Base-by-base conservation (phyloP, 768 basidiomycete genomes). In the Tephrocybe sp. region DNA sequence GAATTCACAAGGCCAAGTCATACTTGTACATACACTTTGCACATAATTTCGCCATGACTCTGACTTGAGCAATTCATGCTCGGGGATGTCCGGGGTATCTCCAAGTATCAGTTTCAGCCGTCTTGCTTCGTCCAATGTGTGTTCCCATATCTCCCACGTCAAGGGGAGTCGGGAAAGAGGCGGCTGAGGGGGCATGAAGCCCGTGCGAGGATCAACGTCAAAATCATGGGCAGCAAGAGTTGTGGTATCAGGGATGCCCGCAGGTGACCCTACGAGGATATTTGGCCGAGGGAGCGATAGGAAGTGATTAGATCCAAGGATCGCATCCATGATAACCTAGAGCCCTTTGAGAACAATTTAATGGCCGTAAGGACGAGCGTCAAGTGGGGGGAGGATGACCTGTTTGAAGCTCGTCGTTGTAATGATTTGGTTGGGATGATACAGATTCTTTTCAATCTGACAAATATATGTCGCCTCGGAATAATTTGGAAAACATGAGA, bases 121-220 rank as follows among this genome's bases (percentile, higher is more conserved):
- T 54, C 78, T 67, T 5, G 82, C 86, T 13, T 63, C 69, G 42
- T 79, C 81, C 2, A 86, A 76, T 16, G 65, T 62, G 9, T 60
- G 64, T 64, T 96, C 92, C 93, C 91, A 98, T 37, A 69, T 60
- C 36, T 82, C 84, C 80, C 83, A 96, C 47, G 69, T 63, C 1
- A 32, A 49, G 0, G 86, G 83, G 1, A 96, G 75, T 18, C 86
- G 78, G 6, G 69, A 57, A 0, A 86, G 64, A 1, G 93, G 93
- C 0, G 83, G 79, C 12, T 81, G 73, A 0, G 89, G 86, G 2
- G 95, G 89, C 82, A 98, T 86, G 66, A 98, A 98, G 0, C 96
- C 95, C 0, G 92, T 92, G 13, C 83, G 75, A 9, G 87, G 85
- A 64, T 95, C 92, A 52, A 98, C 89, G 64, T 98, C 93, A 72